Conservation (phyloP, 331 rosid species). For the Cydonia oblonga region DNA sequence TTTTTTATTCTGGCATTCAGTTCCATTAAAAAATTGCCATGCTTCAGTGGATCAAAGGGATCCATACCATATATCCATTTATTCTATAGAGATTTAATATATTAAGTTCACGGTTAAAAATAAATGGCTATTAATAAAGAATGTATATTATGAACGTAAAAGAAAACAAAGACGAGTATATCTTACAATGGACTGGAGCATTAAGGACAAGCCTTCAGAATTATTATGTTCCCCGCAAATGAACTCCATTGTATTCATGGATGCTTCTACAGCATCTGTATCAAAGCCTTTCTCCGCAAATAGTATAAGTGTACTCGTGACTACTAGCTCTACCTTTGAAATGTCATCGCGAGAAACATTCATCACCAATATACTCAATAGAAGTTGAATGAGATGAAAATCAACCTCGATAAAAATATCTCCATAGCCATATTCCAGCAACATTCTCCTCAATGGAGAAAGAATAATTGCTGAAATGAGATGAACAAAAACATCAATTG, state of each 20-base stretch:
- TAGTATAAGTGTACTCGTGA: slow-evolving; percentile 45
- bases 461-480: slow-evolving; percentile 93
- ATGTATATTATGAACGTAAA: not conserved
- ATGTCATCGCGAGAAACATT: slow-evolving; percentile 66
- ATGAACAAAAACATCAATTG: slow-evolving; percentile 79
- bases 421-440: slow-evolving; percentile 85
- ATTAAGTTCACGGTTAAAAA: not conserved
- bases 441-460: slow-evolving; percentile 79
- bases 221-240: slow-evolving; percentile 87
- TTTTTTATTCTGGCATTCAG: slow-evolving; percentile 69
- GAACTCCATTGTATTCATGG: slow-evolving; percentile 97
- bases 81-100: slow-evolving; percentile 38
- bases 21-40: slow-evolving; percentile 66
- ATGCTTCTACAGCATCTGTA: slow-evolving; percentile 82
- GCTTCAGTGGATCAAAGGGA: slow-evolving; percentile 88
- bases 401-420: slow-evolving; percentile 78
- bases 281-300: slow-evolving; percentile 81
- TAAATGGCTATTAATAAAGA: not conserved
- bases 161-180: not conserved
- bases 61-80: slow-evolving; percentile 96
- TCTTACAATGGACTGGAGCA: slow-evolving; percentile 90
- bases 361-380: slow-evolving; percentile 82
- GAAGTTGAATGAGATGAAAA: slow-evolving; percentile 90
- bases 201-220: slow-evolving; percentile 86
- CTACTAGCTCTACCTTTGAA: slow-evolving; percentile 64